Percentiles rank a stretch among this genome's conserved stretches.
Conservation (phyloP, 495 filamentous ascomycete genomes). For the Apodospora peruviana region DNA sequence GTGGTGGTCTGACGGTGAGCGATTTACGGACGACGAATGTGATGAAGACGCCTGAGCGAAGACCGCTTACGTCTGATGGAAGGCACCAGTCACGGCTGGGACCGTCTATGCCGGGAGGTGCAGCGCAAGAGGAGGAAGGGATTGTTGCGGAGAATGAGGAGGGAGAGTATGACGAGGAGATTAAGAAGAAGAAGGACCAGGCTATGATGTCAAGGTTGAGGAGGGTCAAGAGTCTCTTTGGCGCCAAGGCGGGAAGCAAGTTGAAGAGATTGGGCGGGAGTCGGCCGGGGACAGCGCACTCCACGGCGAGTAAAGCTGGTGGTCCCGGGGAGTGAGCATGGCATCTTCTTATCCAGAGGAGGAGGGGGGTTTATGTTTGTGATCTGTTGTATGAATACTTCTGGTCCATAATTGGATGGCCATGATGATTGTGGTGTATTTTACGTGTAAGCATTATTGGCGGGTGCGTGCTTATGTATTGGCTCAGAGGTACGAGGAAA, state of each 20-base stretch:
- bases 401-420: too few species aligned
- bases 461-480: too few species aligned
- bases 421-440: too few species aligned
- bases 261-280: slow-evolving; percentile 24
- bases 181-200: slow-evolving; percentile 19
- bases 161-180: slow-evolving; percentile 19
- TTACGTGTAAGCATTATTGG: too few species aligned
- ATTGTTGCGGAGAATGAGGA: slow-evolving; percentile 51
- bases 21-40: slow-evolving; percentile 95
- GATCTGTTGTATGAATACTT: too few species aligned
- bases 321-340: neutral
- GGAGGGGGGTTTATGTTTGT: too few species aligned
- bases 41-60: slow-evolving; percentile 61
- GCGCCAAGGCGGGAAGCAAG: slow-evolving; percentile 45
- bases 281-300: slow-evolving; percentile 25
- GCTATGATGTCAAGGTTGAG: slow-evolving; percentile 49
- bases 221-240: slow-evolving; percentile 53
- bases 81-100: slow-evolving; percentile 57
- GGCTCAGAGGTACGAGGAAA: too few species aligned
- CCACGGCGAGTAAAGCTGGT: slow-evolving; percentile 3
- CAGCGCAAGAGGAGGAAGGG: slow-evolving; percentile 17
- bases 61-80: slow-evolving; percentile 67
- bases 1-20: slow-evolving; percentile 59
- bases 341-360: too few species aligned
- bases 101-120: slow-evolving; percentile 47